A percentile compares a stretch with the other conserved stretches of the same genome.
Conservation (phyloP, 2,329 filamentous ascomycete genomes). For the Pseudomassariella vexata region DNA sequence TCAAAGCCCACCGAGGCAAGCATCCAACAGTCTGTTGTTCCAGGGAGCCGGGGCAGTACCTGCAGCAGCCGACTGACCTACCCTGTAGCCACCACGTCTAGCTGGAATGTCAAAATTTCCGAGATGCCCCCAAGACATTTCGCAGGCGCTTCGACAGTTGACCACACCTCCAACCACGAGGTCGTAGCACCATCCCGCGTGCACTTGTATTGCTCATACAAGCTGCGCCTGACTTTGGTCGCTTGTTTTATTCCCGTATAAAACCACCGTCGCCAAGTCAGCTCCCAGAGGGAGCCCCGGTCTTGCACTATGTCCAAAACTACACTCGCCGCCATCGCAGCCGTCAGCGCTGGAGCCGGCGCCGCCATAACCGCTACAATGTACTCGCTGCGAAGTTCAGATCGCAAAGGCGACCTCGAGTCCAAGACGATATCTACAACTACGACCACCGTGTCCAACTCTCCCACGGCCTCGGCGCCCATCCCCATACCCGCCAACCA, state of each 20-base stretch:
- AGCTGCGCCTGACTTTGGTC: slow-evolving; percentile 4
- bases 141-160: too few relatives aligned
- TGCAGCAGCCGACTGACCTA: neutral
- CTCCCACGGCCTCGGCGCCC: slow-evolving; percentile 25
- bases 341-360: slow-evolving; percentile 69
- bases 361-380: slow-evolving; percentile 68
- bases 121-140: neutral
- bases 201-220: slow-evolving; percentile 5
- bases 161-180: slow-evolving; percentile 6
- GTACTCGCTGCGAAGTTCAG: slow-evolving; percentile 46
- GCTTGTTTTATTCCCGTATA: slow-evolving; percentile 2
- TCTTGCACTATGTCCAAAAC: slow-evolving; percentile 65
- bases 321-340: slow-evolving; percentile 69
- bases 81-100: too few relatives aligned
- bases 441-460: slow-evolving; percentile 24
- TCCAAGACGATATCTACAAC: slow-evolving; percentile 35
- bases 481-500: slow-evolving; percentile 53
- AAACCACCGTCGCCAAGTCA: slow-evolving; percentile 3
- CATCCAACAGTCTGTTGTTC: too few relatives aligned
- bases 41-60: slow-evolving; percentile 2
- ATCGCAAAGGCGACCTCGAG: slow-evolving; percentile 30
- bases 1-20: too few relatives aligned
- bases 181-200: slow-evolving; percentile 2
- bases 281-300: slow-evolving; percentile 8
- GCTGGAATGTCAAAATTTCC: slow-evolving; percentile 5